These are phyloP conservation scores for Daucus carota DNA, from an alignment of 129 eudicot species.

Conservation along the genomic window DNA sequence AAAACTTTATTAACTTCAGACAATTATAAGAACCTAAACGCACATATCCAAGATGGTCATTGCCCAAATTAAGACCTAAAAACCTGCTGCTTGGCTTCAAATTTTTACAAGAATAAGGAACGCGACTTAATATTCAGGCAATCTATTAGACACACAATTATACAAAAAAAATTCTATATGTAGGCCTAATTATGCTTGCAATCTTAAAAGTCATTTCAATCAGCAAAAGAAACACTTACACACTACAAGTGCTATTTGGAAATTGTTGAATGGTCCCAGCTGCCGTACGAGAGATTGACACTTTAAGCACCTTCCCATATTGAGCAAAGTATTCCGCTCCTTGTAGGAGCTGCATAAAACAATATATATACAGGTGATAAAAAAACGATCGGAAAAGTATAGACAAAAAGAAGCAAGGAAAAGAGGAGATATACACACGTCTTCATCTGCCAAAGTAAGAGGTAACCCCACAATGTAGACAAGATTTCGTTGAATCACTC, in stretches of 20 bases:
- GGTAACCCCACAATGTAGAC: slow-evolving; percentile 53
- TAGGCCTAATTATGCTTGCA: background rate
- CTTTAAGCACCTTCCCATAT: slow-evolving; percentile 57
- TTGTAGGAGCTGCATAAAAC: slow-evolving; percentile 37
- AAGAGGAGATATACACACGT: slow-evolving; percentile 25
- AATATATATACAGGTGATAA: background rate
- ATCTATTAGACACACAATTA: background rate
- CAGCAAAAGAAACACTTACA: slow-evolving; percentile 25
- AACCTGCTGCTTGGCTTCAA: background rate
- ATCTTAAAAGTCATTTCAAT: background rate
- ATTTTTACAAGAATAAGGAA: background rate
- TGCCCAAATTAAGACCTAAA: background rate
- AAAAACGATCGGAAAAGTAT: background rate
- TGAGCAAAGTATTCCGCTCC: slow-evolving; percentile 47
- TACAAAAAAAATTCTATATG: background rate
- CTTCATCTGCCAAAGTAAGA: slow-evolving; percentile 55
- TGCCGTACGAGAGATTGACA: slow-evolving; percentile 56
- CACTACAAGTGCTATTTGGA: slow-evolving; percentile 53
- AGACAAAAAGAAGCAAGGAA: background rate
- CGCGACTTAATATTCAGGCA: background rate
- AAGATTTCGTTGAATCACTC: slow-evolving; percentile 59
- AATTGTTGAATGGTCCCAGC: slow-evolving; percentile 48
- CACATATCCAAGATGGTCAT: background rate
- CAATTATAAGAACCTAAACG: background rate
- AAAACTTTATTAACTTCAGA: background rate